Evolutionary conservation across 768 basidiomycete genomes (phyloP), one percentile per base, ranked within the genome.

Genomic region (Fistulinella prunicolor): DNA sequence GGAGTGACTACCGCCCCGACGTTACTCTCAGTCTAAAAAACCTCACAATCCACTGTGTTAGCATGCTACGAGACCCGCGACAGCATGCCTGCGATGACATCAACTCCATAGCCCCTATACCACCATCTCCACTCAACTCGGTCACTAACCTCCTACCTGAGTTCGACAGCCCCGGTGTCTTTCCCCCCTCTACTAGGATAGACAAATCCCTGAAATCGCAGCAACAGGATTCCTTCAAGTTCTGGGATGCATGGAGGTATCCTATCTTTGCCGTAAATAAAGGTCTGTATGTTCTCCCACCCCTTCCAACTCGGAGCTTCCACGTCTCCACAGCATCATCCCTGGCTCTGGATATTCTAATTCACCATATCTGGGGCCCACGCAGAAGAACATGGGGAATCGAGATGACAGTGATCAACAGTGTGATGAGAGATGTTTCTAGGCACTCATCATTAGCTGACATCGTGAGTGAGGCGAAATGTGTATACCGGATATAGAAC

Each of bases 311-410:
- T 16, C 14, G 20, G 20, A 6, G 3, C 9, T 21, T 9, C 32
- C 22, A 20, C 2, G 17, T 37, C 47, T 10, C 21, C 9, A 14
- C 26, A 67, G 66, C 55, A 32, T 67, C 67, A 20, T 55, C 57
- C 22, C 59, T 83, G 6, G 81, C 83, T 4, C 70, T 75, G 12
- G 93, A 90, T 44, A 76, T 96, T 21, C 66, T 95, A 39, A 73
- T 77, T 7, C 87, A 96, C 63, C 81, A 85, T 53, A 70, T 97
- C 34, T 86, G 82, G 73, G 95, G 95, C 3, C 94, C 95, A 1
- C 83, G 86, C 36, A 83, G 83, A 61, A 87, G 88, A 62, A 84
- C 86, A 6, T 99, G 95, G 95, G 92, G 94, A 1, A 83, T 94
- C 44, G 88, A 90, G 69, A 91, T 97, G 89, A 94, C 94, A 3